Base-by-base conservation (phyloP, 805 yeast species). In the Lipomyces japonicus region DNA sequence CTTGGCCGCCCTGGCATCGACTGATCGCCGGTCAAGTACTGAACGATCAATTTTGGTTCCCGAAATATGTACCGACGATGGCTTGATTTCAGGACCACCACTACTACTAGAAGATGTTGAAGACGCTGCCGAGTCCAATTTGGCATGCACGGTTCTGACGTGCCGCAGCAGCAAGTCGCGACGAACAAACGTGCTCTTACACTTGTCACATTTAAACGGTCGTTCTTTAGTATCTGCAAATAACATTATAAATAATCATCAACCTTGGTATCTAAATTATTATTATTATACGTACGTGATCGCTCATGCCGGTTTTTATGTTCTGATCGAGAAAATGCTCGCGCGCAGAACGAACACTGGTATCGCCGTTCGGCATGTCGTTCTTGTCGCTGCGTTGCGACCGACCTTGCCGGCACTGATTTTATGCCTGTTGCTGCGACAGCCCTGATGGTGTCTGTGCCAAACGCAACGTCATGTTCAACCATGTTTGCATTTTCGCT, bases 251-350 rank as follows among this genome's bases (percentile, higher is more conserved):
- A 24, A 10, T 6, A 9, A n/a, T 9, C 12, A 10, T 10, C n/a
- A 23, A 23, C 24, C 22, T n/a, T n/a, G n/a, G 14, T 26, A 28
- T 12, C 24, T 16, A 49, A 9, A 3, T 23, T 16, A n/a, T 16
- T 7, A 24, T 28, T 14, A n/a, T 14, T 26, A 6, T 9, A 54
- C 59, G 4, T 42, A 55, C 59, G 93, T 1, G 88, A 81, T 24
- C 90, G 69, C 65, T 85, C 91, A 61, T 85, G 93, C 42, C 93
- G 75, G 37, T 82, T 78, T 59, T 83, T 77, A 65, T 85, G 93
- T 64, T 85, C 93, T 9, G 85, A 78, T 44, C 93, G 70, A n/a
- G 88, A 79, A 63, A 85, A 85, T 4, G 87, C 83, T 55, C 90
- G 73, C 28, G 89, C 86, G 61, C 95, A 86, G 63, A 78, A 85